A percentile compares a stretch with the other conserved stretches of the same genome.
phyloP scores from a whole-genome alignment of 2,329 filamentous ascomycete species.

The Microdochium paspali region DNA sequence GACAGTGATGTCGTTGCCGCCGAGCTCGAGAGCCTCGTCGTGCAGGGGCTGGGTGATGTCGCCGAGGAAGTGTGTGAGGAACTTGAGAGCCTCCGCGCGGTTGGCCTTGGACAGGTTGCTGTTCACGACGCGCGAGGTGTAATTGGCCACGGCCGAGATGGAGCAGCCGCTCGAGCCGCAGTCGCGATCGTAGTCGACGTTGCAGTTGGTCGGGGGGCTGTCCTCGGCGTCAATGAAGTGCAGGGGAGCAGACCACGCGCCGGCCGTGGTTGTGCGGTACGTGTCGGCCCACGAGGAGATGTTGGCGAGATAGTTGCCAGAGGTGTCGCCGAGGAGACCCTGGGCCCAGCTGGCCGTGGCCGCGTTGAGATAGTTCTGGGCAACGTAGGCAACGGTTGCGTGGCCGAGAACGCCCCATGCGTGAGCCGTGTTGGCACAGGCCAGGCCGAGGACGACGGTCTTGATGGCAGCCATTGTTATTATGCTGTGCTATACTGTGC shows the following conservation, averaged over 20 bases:
- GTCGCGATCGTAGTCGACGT: slow-evolving; percentile 23
- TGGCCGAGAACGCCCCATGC: slow-evolving; percentile 38
- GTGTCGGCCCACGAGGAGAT: slow-evolving; percentile 29
- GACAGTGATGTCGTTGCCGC: slow-evolving; percentile 36
- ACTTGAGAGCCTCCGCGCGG: slow-evolving; percentile 5
- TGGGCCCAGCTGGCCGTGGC: slow-evolving; percentile 29
- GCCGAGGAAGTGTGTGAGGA: slow-evolving; percentile 28
- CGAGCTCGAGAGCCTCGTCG: slow-evolving; percentile 27
- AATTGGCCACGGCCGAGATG: slow-evolving; percentile 15
- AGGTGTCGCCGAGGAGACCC: slow-evolving; percentile 18
- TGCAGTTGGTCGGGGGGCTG: slow-evolving; percentile 22
- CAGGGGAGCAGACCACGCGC: slow-evolving; percentile 20
- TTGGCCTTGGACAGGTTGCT: slow-evolving; percentile 7
- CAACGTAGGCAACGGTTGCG: slow-evolving; percentile 43
- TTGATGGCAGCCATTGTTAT: not conserved
- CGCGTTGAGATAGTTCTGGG: slow-evolving; percentile 33
- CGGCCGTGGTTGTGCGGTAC: slow-evolving; percentile 19
- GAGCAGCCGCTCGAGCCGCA: slow-evolving; percentile 23
- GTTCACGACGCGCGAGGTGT: slow-evolving; percentile 11
- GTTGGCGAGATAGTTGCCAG: slow-evolving; percentile 22
- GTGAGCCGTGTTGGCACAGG: slow-evolving; percentile 7
- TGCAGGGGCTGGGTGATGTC: slow-evolving; percentile 33
- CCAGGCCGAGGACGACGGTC: slow-evolving; percentile 7
- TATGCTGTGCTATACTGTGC: not conserved
- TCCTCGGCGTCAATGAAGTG: slow-evolving; percentile 31